These are phyloP conservation scores for Passalora sequoiae DNA, from an alignment of 2,329 filamentous ascomycete genomes.

Conservation along the genomic window DNA sequence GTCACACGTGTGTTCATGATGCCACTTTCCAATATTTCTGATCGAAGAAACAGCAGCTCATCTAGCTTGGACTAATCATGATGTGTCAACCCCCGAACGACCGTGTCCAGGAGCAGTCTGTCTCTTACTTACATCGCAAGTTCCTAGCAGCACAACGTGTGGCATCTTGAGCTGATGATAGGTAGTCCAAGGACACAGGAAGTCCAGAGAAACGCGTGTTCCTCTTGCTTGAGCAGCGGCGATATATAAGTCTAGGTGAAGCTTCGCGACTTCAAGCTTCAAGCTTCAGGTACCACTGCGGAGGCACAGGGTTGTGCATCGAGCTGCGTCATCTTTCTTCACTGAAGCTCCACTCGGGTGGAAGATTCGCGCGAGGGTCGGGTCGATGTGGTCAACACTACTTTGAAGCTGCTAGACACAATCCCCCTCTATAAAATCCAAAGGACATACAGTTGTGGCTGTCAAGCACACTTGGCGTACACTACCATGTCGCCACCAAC, in stretches of 20 bases:
- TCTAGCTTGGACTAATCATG: constrained; percentile 57
- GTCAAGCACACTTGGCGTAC: no score
- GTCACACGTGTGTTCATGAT: constrained; percentile 35
- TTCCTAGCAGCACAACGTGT: constrained; percentile 54
- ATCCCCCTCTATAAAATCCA: no score
- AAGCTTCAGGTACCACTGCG: constrained; percentile 5
- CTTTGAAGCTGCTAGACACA: no score
- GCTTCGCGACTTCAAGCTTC: background rate
- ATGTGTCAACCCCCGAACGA: no score
- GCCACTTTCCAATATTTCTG: constrained; percentile 39
- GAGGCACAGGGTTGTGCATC: constrained; percentile 3
- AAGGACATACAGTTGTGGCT: no score
- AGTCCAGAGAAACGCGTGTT: no score
- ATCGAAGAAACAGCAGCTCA: constrained; percentile 53
- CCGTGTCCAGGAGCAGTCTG: no score
- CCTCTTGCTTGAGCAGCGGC: no score
- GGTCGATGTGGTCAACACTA: no score
- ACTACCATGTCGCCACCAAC: constrained; percentile 58
- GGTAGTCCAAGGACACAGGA: no score
- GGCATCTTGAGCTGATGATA: constrained; percentile 25
- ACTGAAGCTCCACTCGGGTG: background rate
- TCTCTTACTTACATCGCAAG: constrained; percentile 52
- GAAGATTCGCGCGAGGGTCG: no score
- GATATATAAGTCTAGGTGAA: no score
- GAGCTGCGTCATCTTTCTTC: constrained; percentile 3